Conservation (phyloP, 306 rosid species). For the Vachellia pachyceras region DNA sequence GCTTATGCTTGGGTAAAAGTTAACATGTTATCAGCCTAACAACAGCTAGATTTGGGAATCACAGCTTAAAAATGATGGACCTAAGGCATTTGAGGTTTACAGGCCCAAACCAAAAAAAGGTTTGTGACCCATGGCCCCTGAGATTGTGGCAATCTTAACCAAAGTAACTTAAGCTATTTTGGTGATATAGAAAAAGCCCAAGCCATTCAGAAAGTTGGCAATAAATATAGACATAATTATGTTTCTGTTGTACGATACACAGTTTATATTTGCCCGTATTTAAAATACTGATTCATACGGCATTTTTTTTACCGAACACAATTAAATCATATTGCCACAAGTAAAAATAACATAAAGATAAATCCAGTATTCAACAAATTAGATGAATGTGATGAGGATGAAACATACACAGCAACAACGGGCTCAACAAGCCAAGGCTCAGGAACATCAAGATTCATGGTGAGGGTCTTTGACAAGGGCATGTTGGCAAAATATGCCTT, state of each 20-base stretch:
- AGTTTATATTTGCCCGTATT: neutral
- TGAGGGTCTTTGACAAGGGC: constrained; percentile 96
- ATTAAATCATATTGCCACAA: neutral
- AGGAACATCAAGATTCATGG: constrained; percentile 99
- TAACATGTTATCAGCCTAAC: neutral
- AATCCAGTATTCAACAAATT: constrained; percentile 17
- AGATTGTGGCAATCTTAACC: neutral
- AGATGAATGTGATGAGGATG: constrained; percentile 15
- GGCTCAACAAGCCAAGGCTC: constrained; percentile 99
- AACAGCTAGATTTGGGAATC: neutral
- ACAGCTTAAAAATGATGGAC: neutral
- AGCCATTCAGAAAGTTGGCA: neutral
- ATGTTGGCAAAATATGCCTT: constrained; percentile 97
- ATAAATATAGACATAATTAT: neutral
- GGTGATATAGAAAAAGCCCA: neutral
- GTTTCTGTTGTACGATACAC: neutral
- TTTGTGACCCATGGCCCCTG: neutral
- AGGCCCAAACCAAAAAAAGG: neutral
- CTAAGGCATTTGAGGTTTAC: neutral
- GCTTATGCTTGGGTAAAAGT: neutral
- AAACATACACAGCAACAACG: constrained; percentile 82
- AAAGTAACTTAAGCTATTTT: neutral
- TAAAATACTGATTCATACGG: neutral
- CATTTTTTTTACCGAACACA: no score
- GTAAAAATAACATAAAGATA: constrained; percentile 22